Evolutionary conservation across 179 eudicot species (phyloP), one percentile per base, ranked within the genome.

Genomic region (Corrigiola litoralis): DNA sequence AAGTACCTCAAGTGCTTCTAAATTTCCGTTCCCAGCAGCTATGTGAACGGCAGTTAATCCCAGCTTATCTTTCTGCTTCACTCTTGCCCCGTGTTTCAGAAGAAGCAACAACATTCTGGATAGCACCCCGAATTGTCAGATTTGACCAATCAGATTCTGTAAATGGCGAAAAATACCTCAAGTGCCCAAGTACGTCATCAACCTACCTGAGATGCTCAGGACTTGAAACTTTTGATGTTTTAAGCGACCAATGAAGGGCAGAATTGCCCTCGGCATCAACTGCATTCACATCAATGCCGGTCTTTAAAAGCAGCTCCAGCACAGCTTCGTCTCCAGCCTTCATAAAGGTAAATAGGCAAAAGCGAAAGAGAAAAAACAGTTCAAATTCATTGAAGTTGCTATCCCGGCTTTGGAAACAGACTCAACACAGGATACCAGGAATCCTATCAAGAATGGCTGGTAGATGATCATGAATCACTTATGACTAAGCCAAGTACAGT

Each of bases 281-380:
- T 8, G 73, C 81, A 73, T 63, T 70, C 41, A 77, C 72, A 61
- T 70, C 68, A 41, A 77, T 53, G 45, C 52, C 66, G 14, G 75
- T 77, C 63, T 61, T 63, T 61, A 77, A 54, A 44, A 77, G 68
- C 69, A 77, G 52, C 58, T 56, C 55, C 63, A 73, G 20, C 12
- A 73, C 81, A 20, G 29, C 75, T 55, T 65, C 78, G 60, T 77
- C 81, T 17, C 75, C 78, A 27, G 78, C 81, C 81, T 77, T 47
- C 36, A 24, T 17, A 48, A 31, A 28, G 14, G 32, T 25, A 6
- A 23, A 60, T 10, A 53, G 27, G 28, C 4, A 34, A 20, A 24
- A 25, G 60, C 16, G 33, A 45, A 63, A 34, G 6, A 56, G 27
- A 40, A 31, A 62, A 17, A 34, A 56, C 16, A 57, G 37, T 32